Evolutionary conservation across 2,329 filamentous ascomycete genomes (phyloP).

Genomic region (Monilinia aucupariae): DNA sequence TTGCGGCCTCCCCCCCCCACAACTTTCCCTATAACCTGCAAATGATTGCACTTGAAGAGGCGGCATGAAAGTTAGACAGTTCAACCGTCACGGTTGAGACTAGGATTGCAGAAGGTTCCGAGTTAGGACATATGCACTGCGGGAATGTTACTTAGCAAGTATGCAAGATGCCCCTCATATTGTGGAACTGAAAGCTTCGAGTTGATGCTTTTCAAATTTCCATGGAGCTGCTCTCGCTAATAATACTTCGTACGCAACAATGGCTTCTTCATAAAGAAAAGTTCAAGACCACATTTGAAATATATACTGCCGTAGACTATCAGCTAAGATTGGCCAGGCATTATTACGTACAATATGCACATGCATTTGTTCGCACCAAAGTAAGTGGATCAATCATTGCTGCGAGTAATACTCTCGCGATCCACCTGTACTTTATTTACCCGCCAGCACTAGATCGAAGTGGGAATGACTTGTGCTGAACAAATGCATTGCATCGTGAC

Average conservation of each 20-base stretch:
- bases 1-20: neutral
- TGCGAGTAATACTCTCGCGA: neutral
- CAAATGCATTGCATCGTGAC: conserved; percentile 7
- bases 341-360: conserved; percentile 8
- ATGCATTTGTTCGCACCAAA: conserved; percentile 3
- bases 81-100: neutral
- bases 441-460: conserved; percentile 3
- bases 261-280: neutral
- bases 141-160: neutral
- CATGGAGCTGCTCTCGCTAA: neutral
- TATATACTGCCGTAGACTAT: neutral
- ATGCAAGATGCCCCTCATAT: conserved; percentile 6
- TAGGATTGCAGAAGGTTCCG: neutral
- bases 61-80: conserved; percentile 1
- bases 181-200: neutral
- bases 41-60: neutral
- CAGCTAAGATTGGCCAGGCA: neutral
- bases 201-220: neutral
- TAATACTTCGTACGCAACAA: neutral
- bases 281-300: neutral
- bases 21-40: neutral
- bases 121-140: neutral
- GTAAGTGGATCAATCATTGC: conserved; percentile 8
- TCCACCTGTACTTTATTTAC: conserved; percentile 10
- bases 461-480: neutral